These are phyloP conservation scores for Wickerhamiella kurtzmanii DNA, from an alignment of 805 yeast genomes.

Conservation along the genomic window DNA sequence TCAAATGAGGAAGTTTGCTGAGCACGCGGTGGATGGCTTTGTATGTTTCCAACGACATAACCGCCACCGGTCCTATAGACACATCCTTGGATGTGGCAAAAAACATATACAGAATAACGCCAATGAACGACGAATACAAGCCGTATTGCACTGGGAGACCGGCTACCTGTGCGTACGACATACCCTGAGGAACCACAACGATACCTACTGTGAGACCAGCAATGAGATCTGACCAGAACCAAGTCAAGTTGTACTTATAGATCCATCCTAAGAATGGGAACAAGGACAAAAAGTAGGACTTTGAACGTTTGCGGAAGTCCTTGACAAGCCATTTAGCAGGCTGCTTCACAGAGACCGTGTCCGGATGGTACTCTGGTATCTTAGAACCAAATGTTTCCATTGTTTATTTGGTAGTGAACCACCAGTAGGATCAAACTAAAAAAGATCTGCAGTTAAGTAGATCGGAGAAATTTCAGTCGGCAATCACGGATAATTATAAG, in stretches of 20 bases:
- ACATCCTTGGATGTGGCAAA: conserved; percentile 95
- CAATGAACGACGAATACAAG: conserved; percentile 80
- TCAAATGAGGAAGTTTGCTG: conserved; percentile 30
- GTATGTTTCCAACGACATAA: conserved; percentile 77
- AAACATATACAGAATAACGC: conserved; percentile 75
- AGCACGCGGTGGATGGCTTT: conserved; percentile 59
- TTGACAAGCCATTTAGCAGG: conserved; percentile 13
- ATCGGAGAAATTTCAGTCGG: too few relatives aligned
- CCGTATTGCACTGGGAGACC: conserved; percentile 74
- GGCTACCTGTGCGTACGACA: conserved; percentile 89
- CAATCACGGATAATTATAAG: too few relatives aligned
- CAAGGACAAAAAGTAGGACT: conserved; percentile 42
- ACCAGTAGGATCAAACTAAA: too few relatives aligned
- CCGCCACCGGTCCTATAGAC: conserved; percentile 94
- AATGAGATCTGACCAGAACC: conserved; percentile 72
- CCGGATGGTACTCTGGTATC: conserved; percentile 5
- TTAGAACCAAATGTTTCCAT: not conserved
- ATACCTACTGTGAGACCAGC: conserved; percentile 92
- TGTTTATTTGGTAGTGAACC: too few relatives aligned
- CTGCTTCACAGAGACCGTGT: conserved; percentile 6
- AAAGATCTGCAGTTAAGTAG: too few relatives aligned
- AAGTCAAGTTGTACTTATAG: conserved; percentile 60
- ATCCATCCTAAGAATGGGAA: conserved; percentile 82
- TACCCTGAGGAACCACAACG: conserved; percentile 86
- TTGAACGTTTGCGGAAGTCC: conserved; percentile 15